phyloP scores from a whole-genome alignment of 495 filamentous ascomycete genomes.

The Aspergillus wentii region DNA sequence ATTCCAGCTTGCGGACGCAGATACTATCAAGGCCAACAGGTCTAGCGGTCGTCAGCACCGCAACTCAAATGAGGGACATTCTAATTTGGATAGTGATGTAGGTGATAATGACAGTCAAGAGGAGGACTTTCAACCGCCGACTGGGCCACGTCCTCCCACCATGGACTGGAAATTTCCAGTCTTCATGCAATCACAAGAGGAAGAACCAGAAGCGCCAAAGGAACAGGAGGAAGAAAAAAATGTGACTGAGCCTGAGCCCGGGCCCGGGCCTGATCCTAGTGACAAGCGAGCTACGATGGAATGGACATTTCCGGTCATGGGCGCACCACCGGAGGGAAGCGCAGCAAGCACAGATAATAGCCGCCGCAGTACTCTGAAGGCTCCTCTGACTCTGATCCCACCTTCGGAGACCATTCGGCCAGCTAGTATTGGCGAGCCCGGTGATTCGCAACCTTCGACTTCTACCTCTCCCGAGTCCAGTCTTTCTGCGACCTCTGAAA shows the following conservation, averaged over 20 bases:
- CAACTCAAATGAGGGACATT: slow-evolving; percentile 32
- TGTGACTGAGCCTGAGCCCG: slow-evolving; percentile 10
- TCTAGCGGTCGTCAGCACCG: slow-evolving; percentile 33
- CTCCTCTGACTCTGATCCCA: slow-evolving; percentile 18
- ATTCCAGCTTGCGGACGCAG: slow-evolving; percentile 45
- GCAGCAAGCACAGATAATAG: slow-evolving; percentile 9
- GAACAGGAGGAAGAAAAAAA: slow-evolving; percentile 4
- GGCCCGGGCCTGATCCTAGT: slow-evolving; percentile 18
- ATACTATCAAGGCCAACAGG: slow-evolving; percentile 47
- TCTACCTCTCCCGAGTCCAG: slow-evolving; percentile 31
- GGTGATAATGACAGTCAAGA: slow-evolving; percentile 24
- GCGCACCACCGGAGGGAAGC: slow-evolving; percentile 11
- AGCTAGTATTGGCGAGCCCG: slow-evolving; percentile 17
- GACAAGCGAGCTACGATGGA: slow-evolving; percentile 37
- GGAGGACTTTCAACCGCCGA: slow-evolving; percentile 26
- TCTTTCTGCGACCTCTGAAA: slow-evolving; percentile 24
- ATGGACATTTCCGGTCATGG: slow-evolving; percentile 47
- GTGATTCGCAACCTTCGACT: slow-evolving; percentile 35
- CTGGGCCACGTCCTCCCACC: slow-evolving; percentile 40
- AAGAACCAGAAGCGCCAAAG: slow-evolving; percentile 4
- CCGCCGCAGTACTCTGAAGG: slow-evolving; percentile 34
- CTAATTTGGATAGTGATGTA: too few species aligned
- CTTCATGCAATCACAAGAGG: slow-evolving; percentile 23
- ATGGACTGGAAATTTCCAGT: slow-evolving; percentile 48
- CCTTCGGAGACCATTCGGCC: slow-evolving; percentile 10